These are phyloP conservation scores for Ceratocystis colombiana DNA, from an alignment of 2,329 filamentous ascomycete species.

Conservation along the genomic window DNA sequence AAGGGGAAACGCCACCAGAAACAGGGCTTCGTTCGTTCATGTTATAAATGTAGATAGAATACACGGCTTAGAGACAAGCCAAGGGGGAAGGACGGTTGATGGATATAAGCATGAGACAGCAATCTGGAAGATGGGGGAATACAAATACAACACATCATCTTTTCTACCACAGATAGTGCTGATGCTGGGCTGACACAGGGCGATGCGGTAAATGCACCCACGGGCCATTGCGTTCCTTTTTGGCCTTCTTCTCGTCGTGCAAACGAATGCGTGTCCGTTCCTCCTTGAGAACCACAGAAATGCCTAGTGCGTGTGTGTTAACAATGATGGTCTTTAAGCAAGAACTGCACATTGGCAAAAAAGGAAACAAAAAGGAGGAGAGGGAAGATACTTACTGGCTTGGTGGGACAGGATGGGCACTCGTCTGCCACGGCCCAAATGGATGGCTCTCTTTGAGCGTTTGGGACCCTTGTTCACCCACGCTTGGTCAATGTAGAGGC, in stretches of 20 bases:
- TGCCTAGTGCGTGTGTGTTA: conserved; percentile 41
- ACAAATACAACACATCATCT: background rate
- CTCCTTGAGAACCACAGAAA: conserved; percentile 80
- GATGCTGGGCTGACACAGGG: conserved; percentile 70
- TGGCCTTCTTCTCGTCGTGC: conserved; percentile 65
- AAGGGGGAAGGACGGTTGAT: background rate
- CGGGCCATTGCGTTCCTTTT: conserved; percentile 62
- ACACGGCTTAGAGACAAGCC: conserved; percentile 13
- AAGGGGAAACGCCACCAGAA: background rate
- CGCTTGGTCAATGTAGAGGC: conserved; percentile 81
- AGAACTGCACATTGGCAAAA: background rate
- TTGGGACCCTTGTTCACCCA: conserved; percentile 76
- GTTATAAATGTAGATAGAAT: conserved; percentile 17
- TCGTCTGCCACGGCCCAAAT: conserved; percentile 64
- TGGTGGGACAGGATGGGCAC: conserved; percentile 59
- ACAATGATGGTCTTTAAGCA: conserved; percentile 12
- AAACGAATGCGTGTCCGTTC: conserved; percentile 80
- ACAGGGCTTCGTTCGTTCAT: background rate
- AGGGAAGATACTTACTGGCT: conserved; percentile 52
- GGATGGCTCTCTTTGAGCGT: conserved; percentile 49
- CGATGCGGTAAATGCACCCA: conserved; percentile 86
- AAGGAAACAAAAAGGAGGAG: background rate
- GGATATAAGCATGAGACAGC: background rate
- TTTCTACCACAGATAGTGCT: conserved; percentile 80
- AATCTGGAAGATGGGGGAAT: background rate